Base-by-base conservation (phyloP, 352 stramenopile genomes). In the Phytophthora pinifolia region DNA sequence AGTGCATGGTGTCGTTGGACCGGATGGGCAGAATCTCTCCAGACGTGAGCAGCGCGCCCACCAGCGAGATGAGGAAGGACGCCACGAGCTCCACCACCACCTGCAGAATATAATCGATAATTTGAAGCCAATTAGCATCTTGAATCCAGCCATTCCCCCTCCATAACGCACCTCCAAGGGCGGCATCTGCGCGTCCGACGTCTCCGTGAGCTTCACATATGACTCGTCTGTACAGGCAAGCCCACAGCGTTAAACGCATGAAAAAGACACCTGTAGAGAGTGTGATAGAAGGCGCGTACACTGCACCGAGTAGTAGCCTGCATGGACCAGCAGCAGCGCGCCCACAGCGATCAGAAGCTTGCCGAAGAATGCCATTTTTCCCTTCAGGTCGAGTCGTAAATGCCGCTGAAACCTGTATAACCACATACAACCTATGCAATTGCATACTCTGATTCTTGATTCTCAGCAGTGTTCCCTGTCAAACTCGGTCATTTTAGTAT, bases 251-350 rank as follows among this genome's bases (percentile, higher is more conserved):
- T 39, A 60, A 46, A 35, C 25, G 9, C 13, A 46, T n/a, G 27
- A 29, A 20, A 58, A 45, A 18, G 6, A 17, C 30, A 43, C 14
- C n/a, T n/a, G 13, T 18, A 25, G 13, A 46, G 22, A 38, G 22
- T 48, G 2, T 2, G 52, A 36, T 54, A 18, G 31, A 10, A 50
- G 30, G 7, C 39, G 57, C 74, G 46, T 76, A 92, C 83, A 92
- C 52, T 90, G 70, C 52, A 92, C 67, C 10, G 83, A 87, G 69
- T 90, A 92, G 66, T 92, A 92, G 46, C 79, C 79, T 1, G 79
- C 79, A 62, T 92, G 83, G 37, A 90, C 53, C 39, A 92, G 70
- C 55, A 90, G 62, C 29, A 87, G 57, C 54, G 76, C 67, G 62
- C 78, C 83, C 39, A 89, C 29, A 25, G 72, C 69, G 60, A 92